Evolutionary conservation across 495 filamentous ascomycete species (phyloP).

Genomic region (Aspergillus nanangensis): DNA sequence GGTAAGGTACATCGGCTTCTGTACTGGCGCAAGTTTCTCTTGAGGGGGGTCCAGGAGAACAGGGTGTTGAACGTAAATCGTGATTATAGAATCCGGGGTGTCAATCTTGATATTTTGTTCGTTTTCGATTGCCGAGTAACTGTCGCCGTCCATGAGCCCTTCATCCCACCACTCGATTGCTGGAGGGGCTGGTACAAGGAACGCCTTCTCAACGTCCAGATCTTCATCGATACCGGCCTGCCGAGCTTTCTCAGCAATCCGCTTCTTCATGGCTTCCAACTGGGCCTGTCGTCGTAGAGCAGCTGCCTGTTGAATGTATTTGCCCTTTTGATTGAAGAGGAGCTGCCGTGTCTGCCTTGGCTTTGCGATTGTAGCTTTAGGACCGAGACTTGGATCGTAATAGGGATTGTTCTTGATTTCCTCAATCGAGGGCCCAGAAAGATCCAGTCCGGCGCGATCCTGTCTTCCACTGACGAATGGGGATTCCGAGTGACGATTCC

Average conservation of each 20-base stretch:
- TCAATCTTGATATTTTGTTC: constrained; percentile 68
- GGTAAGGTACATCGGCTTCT: constrained; percentile 92
- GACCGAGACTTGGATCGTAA: constrained; percentile 69
- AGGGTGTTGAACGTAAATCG: constrained; percentile 86
- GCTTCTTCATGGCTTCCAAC: constrained; percentile 89
- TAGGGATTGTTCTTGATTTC: constrained; percentile 77
- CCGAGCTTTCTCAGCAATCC: constrained; percentile 79
- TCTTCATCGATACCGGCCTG: constrained; percentile 91
- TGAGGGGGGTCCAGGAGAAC: constrained; percentile 88
- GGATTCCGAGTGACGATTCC: constrained; percentile 55
- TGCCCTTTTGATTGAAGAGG: constrained; percentile 92
- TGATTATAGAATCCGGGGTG: constrained; percentile 77
- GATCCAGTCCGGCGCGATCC: constrained; percentile 59
- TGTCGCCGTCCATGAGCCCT: constrained; percentile 66
- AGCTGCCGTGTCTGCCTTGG: constrained; percentile 68
- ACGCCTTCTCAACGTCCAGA: constrained; percentile 82
- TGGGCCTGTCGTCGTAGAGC: constrained; percentile 81
- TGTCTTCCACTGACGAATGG: constrained; percentile 34
- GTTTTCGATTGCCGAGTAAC: constrained; percentile 64
- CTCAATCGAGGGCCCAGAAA: constrained; percentile 64
- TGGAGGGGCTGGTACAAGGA: constrained; percentile 75
- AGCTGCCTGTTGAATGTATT: constrained; percentile 91
- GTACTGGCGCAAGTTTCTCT: constrained; percentile 69
- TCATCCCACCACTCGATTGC: constrained; percentile 99
- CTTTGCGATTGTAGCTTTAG: constrained; percentile 57